Evolutionary conservation across 345 rosid species (phyloP), one percentile per base, ranked within the genome.

Genomic region (Populus nigra): DNA sequence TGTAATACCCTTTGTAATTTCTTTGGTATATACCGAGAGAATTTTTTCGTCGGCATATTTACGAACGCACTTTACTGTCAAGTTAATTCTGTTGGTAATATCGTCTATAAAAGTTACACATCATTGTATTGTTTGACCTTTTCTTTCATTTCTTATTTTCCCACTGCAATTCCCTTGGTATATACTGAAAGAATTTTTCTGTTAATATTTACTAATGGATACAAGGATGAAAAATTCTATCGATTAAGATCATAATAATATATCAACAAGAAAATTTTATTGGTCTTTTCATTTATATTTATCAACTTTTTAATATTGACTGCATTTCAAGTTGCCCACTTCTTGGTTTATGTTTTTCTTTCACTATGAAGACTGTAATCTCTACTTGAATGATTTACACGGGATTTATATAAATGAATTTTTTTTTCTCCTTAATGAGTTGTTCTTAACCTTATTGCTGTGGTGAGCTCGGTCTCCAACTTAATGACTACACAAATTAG

Each of bases 401-500:
- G 55, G 20, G 55, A 13, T 16, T 49, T 49, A 15, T 18, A 18
- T 20, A 49, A 49, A 49, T 16, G 43, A 7, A 7, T 9, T 39
- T 39, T 39, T 39, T 39, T 71, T 74, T 77, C 78, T 45, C 49
- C 1, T 38, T 7, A 68, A 25, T 2, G 71, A 15, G 15, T 20
- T 59, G 65, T 45, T 69, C 31, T 74, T 59, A 35, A 70, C 69
- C 69, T 76, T 62, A 39, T 65, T 65, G 3, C 15, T 18, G 27
- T 75, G 63, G 22, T 59, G 50, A 74, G 33, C 27, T 53, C 69
- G 45, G 68, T 57, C 38, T 3, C 12, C 69, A 17, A 73, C 55
- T 77, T 65, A 25, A n/a, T 35, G 71, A 35, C 45, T 36, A 43
- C 77, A 69, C 75, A 69, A 71, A 65, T 68, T 73, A 89, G 93